Conservation (phyloP, 805 yeast species). For the Myxozyma lipomycoides region DNA sequence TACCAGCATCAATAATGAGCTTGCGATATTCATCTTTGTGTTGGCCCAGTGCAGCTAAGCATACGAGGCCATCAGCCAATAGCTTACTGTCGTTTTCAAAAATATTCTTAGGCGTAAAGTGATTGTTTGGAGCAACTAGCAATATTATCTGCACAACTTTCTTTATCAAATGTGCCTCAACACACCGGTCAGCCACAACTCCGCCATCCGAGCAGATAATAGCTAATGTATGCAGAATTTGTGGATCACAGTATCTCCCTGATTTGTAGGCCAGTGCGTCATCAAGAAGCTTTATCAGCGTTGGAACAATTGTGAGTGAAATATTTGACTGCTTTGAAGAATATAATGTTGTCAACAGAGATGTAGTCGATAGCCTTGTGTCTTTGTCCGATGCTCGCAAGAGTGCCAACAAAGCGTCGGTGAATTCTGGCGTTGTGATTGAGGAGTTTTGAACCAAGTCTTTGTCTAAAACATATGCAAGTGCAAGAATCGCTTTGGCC, state of each 20-base stretch:
- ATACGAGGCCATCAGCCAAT: constrained; percentile 33
- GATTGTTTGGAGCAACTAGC: constrained; percentile 24
- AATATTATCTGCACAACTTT: constrained; percentile 29
- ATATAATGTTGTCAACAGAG: constrained; percentile 14
- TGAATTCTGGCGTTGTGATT: constrained; percentile 28
- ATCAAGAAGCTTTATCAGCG: constrained; percentile 35
- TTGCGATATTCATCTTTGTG: constrained; percentile 34
- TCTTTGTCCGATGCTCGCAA: constrained; percentile 27
- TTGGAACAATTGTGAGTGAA: constrained; percentile 32
- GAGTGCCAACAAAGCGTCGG: constrained; percentile 29
- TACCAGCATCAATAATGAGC: constrained; percentile 34
- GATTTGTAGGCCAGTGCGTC: constrained; percentile 29
- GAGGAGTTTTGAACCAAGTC: constrained; percentile 13
- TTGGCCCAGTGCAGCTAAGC: constrained; percentile 36
- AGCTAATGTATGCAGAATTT: constrained; percentile 31
- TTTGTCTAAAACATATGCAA: constrained; percentile 13
- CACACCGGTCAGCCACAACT: constrained; percentile 34
- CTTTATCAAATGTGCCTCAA: constrained; percentile 36
- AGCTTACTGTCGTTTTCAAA: constrained; percentile 24
- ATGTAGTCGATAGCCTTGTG: constrained; percentile 16
- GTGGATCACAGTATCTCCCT: constrained; percentile 25
- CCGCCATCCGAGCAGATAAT: constrained; percentile 36
- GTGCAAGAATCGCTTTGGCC: constrained; percentile 16
- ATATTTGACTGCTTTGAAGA: constrained; percentile 18
- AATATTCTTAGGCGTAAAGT: constrained; percentile 1